Conservation (phyloP, 1,284 basidiomycete species). For the Ustilago tritici region DNA sequence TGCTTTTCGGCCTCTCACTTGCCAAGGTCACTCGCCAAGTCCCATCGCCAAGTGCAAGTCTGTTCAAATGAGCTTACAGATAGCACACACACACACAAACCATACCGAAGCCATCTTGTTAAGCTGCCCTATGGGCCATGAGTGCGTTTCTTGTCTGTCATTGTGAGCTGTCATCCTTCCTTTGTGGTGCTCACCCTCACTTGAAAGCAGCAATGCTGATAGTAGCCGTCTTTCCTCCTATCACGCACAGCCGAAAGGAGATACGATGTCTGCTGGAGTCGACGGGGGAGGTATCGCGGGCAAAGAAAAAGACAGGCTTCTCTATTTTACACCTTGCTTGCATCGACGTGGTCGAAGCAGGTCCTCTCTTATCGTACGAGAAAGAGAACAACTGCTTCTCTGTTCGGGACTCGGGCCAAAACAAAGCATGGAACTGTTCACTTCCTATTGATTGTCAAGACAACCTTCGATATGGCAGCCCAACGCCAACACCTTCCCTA, state of each 20-base stretch:
- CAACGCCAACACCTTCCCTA: neutral
- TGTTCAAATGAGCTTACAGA: neutral
- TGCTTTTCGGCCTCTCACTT: neutral
- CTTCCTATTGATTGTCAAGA: neutral
- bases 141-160: no score
- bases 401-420: neutral
- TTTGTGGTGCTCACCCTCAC: neutral
- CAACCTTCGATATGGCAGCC: neutral
- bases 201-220: neutral
- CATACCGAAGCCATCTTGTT: no score
- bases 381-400: neutral
- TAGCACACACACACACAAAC: neutral
- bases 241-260: no score
- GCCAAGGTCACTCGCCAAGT: constrained; percentile 2
- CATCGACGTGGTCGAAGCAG: no score
- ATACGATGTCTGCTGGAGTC: no score
- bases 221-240: no score
- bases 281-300: no score
- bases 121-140: no score
- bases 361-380: neutral
- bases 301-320: no score
- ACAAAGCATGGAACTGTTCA: neutral
- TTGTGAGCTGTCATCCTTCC: neutral
- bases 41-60: neutral
- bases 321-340: no score